A percentile compares a stretch with the other conserved stretches of the same genome.
Conservation (phyloP, 352 stramenopile species). For the Aphanomyces cochlioides region DNA sequence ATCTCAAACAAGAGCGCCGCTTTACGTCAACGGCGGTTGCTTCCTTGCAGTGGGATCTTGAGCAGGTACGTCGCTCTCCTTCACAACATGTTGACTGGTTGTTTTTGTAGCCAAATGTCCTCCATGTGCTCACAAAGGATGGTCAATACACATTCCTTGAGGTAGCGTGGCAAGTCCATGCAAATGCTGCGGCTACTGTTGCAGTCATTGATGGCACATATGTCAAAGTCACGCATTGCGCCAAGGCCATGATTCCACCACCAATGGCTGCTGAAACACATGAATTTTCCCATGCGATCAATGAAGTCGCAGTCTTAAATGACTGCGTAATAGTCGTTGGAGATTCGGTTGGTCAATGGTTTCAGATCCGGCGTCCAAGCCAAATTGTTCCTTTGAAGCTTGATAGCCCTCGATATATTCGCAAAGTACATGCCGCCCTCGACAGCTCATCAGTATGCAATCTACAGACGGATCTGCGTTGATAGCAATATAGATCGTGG, state of each 20-base stretch:
- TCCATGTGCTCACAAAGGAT: not conserved
- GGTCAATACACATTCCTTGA: not conserved
- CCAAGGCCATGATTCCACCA: constrained; percentile 61
- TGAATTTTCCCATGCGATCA: constrained; percentile 46
- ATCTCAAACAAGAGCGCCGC: constrained; percentile 65
- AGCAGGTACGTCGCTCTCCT: constrained; percentile 32
- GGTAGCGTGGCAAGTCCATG: not conserved
- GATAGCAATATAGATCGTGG: not conserved
- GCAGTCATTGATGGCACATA: constrained; percentile 57
- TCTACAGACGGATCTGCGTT: too few relatives aligned
- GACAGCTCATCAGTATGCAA: too few relatives aligned
- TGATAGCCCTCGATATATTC: too few relatives aligned
- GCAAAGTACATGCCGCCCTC: too few relatives aligned
- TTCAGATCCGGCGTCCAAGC: too few relatives aligned
- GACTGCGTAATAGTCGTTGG: constrained; percentile 40
- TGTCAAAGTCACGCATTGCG: constrained; percentile 64
- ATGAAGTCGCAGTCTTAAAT: constrained; percentile 46
- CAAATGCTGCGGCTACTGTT: constrained; percentile 15
- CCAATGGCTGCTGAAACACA: constrained; percentile 54
- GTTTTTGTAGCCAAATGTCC: not conserved
- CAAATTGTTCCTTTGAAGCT: too few relatives aligned
- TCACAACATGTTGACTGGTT: not conserved
- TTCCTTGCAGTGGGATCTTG: constrained; percentile 54
- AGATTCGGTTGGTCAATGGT: not conserved
- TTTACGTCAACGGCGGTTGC: constrained; percentile 34